Conservation (phyloP, 1,284 basidiomycete species). For the Rhodofomes roseus region DNA sequence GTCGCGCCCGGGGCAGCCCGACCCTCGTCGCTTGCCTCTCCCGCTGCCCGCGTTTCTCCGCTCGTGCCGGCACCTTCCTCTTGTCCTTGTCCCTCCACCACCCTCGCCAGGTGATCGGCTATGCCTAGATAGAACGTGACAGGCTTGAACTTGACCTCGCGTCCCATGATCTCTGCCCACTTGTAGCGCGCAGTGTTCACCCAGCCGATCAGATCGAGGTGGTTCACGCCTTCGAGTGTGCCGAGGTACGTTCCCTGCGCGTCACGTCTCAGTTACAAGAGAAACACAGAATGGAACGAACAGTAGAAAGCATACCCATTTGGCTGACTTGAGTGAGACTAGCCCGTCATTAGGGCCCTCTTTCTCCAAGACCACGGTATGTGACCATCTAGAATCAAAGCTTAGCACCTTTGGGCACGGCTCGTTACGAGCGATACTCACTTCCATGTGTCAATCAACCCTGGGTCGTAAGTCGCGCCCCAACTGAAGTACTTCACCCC, state of each 20-base stretch:
- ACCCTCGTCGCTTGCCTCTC: background rate
- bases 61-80: background rate
- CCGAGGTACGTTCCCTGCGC: constrained; percentile 77
- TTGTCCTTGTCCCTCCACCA: constrained; percentile 50
- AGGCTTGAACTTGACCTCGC: constrained; percentile 84
- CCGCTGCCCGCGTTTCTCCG: background rate
- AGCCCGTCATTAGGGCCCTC: constrained; percentile 93
- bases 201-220: constrained; percentile 88
- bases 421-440: constrained; percentile 29
- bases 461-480: constrained; percentile 88
- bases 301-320: constrained; percentile 58
- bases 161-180: constrained; percentile 85
- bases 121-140: constrained; percentile 86
- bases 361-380: constrained; percentile 80
- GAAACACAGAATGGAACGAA: background rate
- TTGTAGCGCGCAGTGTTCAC: constrained; percentile 80
- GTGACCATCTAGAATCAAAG: constrained; percentile 56
- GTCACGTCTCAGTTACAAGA: background rate
- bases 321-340: constrained; percentile 78
- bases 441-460: constrained; percentile 86
- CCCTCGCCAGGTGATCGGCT: constrained; percentile 64
- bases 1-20: background rate
- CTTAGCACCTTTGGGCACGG: background rate
- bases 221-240: constrained; percentile 87
- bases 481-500: constrained; percentile 89